Evolutionary conservation across 768 basidiomycete species (phyloP), one percentile per base, ranked within the genome.

Genomic region (Mycena olivaceomarginata): DNA sequence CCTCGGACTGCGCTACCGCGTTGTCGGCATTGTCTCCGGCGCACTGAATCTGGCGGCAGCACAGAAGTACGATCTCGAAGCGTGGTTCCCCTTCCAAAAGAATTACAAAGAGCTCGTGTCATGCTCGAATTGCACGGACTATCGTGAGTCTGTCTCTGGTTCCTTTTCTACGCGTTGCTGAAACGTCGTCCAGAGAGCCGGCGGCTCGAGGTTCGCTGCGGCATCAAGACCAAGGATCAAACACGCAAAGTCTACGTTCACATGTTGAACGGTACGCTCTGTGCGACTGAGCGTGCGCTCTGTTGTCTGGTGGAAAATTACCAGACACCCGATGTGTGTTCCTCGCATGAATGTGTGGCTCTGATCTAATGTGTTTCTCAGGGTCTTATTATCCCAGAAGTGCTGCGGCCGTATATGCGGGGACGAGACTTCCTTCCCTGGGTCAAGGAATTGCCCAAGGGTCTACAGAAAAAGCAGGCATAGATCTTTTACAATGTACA

Each of bases 251-350:
- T 97, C 6, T 99, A 99, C 86, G 98, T 98, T 6, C 98, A 99
- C 89, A 99, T 99, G 98, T 88, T 99, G 82, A 99, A 99, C 85
- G 98, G 97, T 46, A 99, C 98, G 4, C 91, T 99, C 60, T 98
- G 97, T 81, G 98, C 98, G 1, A 99, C 98, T 1, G 96, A 98
- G 86, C 96, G 98, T 51, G 96, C 98, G 1, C 88, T 99, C 22
- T 99, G 98, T 86, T 99, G 98, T 85, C 82, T 99, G 72, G 98
- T 97, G n/a, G 98, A 99, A 88, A 99, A 99, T 86, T 97, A 98
- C 84, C 98, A 99, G 87, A 99, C 97, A 0, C 90, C 95, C 0
- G 97, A 98, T 66, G 98, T 98, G 81, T 72, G 94, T 89, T 67
- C 18, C 37, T 11, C 41, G 56, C 65, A 46, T 46, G 22, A 68